These are phyloP conservation scores for Fusarium sarcochroum DNA, from an alignment of 2,329 filamentous ascomycete genomes.

Conservation along the genomic window DNA sequence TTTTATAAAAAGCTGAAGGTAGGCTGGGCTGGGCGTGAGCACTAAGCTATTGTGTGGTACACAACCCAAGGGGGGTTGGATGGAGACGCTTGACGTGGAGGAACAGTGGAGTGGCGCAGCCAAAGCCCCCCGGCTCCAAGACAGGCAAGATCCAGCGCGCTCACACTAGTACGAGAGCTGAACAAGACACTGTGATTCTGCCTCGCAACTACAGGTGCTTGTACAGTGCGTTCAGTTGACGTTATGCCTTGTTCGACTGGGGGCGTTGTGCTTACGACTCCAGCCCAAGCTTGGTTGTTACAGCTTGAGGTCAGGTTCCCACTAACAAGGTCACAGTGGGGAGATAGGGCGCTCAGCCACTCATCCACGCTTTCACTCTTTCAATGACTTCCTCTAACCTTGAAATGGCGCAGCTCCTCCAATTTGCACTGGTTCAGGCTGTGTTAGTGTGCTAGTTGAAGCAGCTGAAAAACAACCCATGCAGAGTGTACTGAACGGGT, in stretches of 20 bases:
- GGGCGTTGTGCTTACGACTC: constrained; percentile 43
- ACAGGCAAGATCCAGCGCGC: constrained; percentile 22
- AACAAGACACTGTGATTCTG: constrained; percentile 5
- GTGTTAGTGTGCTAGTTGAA: constrained; percentile 29
- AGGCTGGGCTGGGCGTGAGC: constrained; percentile 30
- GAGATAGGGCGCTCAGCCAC: constrained; percentile 30
- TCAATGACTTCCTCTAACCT: constrained; percentile 21
- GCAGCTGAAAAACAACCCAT: constrained; percentile 25
- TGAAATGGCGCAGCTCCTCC: constrained; percentile 39
- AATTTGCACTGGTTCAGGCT: constrained; percentile 22
- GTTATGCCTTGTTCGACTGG: constrained; percentile 36
- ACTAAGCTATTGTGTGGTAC: constrained; percentile 10
- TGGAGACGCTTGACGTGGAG: constrained; percentile 37
- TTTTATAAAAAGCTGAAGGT: constrained; percentile 44
- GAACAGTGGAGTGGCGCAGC: constrained; percentile 39
- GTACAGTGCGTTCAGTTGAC: constrained; percentile 13
- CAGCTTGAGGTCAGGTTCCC: constrained; percentile 40
- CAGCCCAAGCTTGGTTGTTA: constrained; percentile 32
- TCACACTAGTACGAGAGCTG: neutral
- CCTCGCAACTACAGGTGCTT: accelerated
- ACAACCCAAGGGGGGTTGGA: constrained; percentile 33
- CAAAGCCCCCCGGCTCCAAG: constrained; percentile 7
- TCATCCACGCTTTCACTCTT: constrained; percentile 12
- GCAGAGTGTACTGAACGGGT: neutral
- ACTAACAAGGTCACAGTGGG: constrained; percentile 33